These are phyloP conservation scores for Phialemoniopsis sp. DNA, from an alignment of 2,329 filamentous ascomycete genomes.

Conservation along the genomic window DNA sequence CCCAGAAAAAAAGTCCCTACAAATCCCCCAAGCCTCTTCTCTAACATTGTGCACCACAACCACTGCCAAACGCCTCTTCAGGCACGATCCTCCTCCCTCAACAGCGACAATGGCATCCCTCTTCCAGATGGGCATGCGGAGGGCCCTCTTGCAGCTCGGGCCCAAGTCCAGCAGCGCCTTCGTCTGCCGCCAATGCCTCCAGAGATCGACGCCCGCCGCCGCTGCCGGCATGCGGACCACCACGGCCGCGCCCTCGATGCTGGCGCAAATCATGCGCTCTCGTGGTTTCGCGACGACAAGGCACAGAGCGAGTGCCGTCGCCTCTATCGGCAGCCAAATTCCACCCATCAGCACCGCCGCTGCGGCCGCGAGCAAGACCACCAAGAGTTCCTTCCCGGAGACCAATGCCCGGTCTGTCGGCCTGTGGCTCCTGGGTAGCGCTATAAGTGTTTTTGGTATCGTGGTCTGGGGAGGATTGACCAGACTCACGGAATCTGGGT, in stretches of 20 bases:
- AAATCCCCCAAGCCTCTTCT: constrained; percentile 22
- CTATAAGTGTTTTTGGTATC: constrained; percentile 92
- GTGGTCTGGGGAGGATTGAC: constrained; percentile 94
- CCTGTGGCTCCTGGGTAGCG: constrained; percentile 90
- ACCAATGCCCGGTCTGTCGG: constrained; percentile 73
- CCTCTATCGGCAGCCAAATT: constrained; percentile 2
- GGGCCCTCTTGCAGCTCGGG: constrained; percentile 15
- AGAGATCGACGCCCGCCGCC: background rate
- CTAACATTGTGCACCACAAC: too few relatives aligned
- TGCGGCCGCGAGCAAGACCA: constrained; percentile 13
- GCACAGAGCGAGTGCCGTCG: background rate
- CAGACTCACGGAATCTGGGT: constrained; percentile 93
- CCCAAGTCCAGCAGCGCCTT: constrained; percentile 24
- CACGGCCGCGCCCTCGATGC: constrained; percentile 5
- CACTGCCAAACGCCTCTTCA: too few relatives aligned
- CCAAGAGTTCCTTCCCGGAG: constrained; percentile 45
- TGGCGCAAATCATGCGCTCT: too few relatives aligned
- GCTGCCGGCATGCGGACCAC: background rate
- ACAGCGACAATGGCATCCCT: constrained; percentile 16
- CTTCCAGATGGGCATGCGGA: constrained; percentile 19
- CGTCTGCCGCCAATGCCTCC: constrained; percentile 45
- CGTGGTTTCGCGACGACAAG: constrained; percentile 7
- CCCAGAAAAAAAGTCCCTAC: constrained; percentile 13
- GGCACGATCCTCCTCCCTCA: constrained; percentile 8
- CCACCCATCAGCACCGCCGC: constrained; percentile 4